Conservation (phyloP, 208 protist species). For the Porcisia hertigi region DNA sequence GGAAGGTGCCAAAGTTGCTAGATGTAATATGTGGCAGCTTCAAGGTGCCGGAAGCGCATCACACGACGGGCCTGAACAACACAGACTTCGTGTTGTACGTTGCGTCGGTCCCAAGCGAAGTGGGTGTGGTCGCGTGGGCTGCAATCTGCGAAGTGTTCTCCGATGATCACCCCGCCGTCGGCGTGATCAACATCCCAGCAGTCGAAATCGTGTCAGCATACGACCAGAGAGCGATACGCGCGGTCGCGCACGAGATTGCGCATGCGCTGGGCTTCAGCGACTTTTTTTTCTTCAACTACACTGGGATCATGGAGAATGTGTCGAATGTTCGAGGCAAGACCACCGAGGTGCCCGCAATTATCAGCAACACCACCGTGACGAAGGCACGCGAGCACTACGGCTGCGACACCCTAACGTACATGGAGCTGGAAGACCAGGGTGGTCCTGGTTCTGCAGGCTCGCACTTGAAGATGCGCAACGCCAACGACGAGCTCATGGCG, state of each 20-base stretch:
- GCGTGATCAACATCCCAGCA: no score
- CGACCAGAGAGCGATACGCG: no score
- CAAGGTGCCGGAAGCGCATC: no score
- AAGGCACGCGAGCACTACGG: constrained; percentile 75
- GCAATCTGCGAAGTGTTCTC: constrained; percentile 32
- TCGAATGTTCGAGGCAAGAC: constrained; percentile 29
- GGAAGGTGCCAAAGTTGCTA: no score
- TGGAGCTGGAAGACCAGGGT: constrained; percentile 77
- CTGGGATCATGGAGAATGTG: constrained; percentile 8
- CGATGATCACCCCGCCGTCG: constrained; percentile 1
- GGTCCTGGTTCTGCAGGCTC: constrained; percentile 22
- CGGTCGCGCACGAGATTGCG: no score
- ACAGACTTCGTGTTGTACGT: constrained; percentile 79
- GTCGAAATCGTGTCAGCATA: no score
- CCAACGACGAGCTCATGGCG: no score
- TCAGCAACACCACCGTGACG: constrained; percentile 30
- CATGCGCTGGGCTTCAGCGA: constrained; percentile 30
- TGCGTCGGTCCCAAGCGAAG: constrained; percentile 26
- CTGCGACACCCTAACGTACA: constrained; percentile 53
- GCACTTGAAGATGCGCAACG: constrained; percentile 89
- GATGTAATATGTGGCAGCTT: no score
- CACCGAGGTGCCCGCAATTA: constrained; percentile 17
- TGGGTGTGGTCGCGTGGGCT: constrained; percentile 39
- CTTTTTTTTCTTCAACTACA: constrained; percentile 9
- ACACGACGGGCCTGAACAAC: no score